phyloP scores from a whole-genome alignment of 768 basidiomycete species.

The Lactifluus pinguis region DNA sequence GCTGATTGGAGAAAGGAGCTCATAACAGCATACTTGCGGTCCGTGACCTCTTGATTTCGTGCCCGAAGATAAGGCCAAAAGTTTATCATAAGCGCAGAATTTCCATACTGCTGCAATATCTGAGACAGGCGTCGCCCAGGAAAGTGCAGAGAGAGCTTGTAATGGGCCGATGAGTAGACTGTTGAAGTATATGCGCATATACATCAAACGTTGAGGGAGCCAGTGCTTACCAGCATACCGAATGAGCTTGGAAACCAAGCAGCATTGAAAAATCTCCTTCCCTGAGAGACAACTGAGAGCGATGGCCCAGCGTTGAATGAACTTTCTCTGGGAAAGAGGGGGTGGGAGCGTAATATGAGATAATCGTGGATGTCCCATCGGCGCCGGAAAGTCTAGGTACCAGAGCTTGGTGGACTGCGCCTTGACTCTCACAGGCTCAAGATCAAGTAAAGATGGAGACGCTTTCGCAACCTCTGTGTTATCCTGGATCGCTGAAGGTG shows the following conservation, averaged over 20 bases:
- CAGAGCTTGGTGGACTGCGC: background rate
- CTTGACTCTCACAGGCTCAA: background rate
- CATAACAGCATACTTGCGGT: slow-evolving; percentile 33
- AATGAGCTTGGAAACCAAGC: slow-evolving; percentile 49
- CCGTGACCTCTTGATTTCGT: slow-evolving; percentile 37
- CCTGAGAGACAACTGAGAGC: slow-evolving; percentile 41
- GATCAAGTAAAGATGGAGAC: background rate
- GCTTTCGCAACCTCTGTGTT: background rate
- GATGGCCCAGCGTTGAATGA: slow-evolving; percentile 42
- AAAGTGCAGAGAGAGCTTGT: slow-evolving; percentile 39
- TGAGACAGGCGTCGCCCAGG: slow-evolving; percentile 39
- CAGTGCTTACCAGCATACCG: slow-evolving; percentile 49
- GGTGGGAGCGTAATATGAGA: slow-evolving; percentile 47
- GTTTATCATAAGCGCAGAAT: slow-evolving; percentile 41
- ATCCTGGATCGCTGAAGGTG: background rate
- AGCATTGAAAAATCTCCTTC: slow-evolving; percentile 37
- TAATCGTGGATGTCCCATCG: slow-evolving; percentile 24
- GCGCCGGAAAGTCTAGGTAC: slow-evolving; percentile 31
- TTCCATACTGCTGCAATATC: slow-evolving; percentile 29
- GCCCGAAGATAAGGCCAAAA: slow-evolving; percentile 63
- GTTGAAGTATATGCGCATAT: slow-evolving; percentile 4
- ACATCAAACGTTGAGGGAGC: background rate
- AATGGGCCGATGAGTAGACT: slow-evolving; percentile 58
- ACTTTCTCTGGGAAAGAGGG: slow-evolving; percentile 46
- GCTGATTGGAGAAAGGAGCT: slow-evolving; percentile 42